Evolutionary conservation across 2,329 filamentous ascomycete species (phyloP).

Genomic region (Paecilomyces sp.): DNA sequence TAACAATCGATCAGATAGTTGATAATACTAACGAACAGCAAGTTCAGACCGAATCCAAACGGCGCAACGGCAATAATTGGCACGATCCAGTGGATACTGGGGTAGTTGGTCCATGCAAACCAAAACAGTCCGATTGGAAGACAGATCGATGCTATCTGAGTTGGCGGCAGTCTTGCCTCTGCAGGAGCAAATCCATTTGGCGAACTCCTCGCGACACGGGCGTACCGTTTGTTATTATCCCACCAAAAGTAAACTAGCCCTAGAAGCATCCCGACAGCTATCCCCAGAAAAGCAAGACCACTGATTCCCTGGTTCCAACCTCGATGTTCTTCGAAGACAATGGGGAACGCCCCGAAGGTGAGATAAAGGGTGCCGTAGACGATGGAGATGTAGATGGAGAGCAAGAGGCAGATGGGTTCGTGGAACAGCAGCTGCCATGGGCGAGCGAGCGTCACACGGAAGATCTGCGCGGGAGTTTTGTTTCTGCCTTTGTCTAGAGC

Average conservation of each 20-base stretch:
- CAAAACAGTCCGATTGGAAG: conserved; percentile 48
- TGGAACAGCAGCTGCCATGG: conserved; percentile 38
- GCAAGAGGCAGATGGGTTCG: conserved; percentile 41
- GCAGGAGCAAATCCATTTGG: conserved; percentile 42
- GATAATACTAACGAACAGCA: conserved; percentile 24
- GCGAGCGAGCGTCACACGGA: conserved; percentile 37
- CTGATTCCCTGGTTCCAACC: conserved; percentile 36
- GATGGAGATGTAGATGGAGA: conserved; percentile 39
- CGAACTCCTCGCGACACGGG: conserved; percentile 21
- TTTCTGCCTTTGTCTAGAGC: conserved; percentile 27
- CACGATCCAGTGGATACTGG: conserved; percentile 28
- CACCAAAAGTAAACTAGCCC: conserved; percentile 25
- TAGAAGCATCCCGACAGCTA: conserved; percentile 25
- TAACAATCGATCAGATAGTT: conserved; percentile 33
- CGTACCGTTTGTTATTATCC: conserved; percentile 21
- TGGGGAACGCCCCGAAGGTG: conserved; percentile 41
- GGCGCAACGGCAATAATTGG: conserved; percentile 20
- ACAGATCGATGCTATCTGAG: conserved; percentile 36
- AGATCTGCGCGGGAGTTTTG: conserved; percentile 24
- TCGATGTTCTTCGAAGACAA: conserved; percentile 38
- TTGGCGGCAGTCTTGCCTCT: conserved; percentile 44
- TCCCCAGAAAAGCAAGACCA: conserved; percentile 36
- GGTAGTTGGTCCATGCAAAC: conserved; percentile 48
- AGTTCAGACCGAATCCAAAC: conserved; percentile 28
- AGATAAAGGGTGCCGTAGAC: conserved; percentile 43